Conservation (phyloP, 2,329 filamentous ascomycete species). For the Thielaviopsis populi region DNA sequence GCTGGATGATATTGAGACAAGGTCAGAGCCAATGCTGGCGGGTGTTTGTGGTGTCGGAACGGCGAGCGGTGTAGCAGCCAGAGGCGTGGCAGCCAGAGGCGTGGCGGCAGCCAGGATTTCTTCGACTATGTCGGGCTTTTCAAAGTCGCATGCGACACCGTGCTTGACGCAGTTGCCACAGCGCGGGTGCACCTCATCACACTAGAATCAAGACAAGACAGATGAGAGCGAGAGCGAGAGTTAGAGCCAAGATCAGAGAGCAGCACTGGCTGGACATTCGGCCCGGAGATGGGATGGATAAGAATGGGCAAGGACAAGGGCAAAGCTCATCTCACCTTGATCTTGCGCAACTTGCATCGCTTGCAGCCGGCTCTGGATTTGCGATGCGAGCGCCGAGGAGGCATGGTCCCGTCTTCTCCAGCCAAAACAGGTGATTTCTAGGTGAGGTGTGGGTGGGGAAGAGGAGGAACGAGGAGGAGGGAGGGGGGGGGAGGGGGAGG, state of each 20-base stretch:
- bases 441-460: background rate
- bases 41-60: slow-evolving; percentile 20
- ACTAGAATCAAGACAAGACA: slow-evolving; percentile 28
- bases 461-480: background rate
- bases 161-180: slow-evolving; percentile 55
- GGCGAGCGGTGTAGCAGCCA: slow-evolving; percentile 14
- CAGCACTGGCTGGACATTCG: background rate
- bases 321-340: slow-evolving; percentile 38
- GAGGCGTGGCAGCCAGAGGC: slow-evolving; percentile 19
- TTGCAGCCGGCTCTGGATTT: slow-evolving; percentile 54
- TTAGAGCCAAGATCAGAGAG: background rate
- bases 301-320: background rate
- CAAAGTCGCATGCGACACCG: slow-evolving; percentile 51
- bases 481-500: background rate
- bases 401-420: slow-evolving; percentile 31
- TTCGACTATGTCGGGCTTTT: slow-evolving; percentile 34
- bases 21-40: slow-evolving; percentile 12
- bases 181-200: slow-evolving; percentile 49
- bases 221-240: background rate
- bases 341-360: slow-evolving; percentile 52
- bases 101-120: slow-evolving; percentile 29
- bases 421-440: background rate
- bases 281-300: background rate
- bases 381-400: slow-evolving; percentile 52
- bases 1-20: slow-evolving; percentile 18